Conservation (phyloP, 805 yeast genomes). For the Ogataea pilisensis region DNA sequence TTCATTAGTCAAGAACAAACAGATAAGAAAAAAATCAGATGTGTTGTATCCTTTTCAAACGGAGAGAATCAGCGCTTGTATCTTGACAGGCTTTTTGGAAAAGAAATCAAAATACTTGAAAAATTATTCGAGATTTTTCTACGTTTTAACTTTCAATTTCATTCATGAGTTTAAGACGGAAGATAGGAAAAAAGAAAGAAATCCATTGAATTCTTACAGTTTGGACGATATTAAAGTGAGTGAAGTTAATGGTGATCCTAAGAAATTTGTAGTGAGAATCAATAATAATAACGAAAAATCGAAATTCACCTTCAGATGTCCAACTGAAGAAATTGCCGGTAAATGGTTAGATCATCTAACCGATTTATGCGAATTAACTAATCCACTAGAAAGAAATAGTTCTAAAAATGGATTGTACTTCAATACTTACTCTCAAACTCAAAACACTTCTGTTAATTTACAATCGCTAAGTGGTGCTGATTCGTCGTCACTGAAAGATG, state of each 20-base stretch:
- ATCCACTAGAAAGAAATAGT: constrained; percentile 47
- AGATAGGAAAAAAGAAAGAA: constrained; percentile 51
- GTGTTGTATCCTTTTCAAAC: constrained; percentile 51
- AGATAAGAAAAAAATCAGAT: constrained; percentile 46
- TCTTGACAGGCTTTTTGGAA: constrained; percentile 55
- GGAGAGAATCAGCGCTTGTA: constrained; percentile 46
- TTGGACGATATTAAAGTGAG: constrained; percentile 32
- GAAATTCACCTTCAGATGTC: constrained; percentile 39
- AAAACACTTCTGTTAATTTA: constrained; percentile 8
- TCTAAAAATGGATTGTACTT: constrained; percentile 30
- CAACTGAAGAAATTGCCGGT: constrained; percentile 38
- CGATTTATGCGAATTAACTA: constrained; percentile 45
- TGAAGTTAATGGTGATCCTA: constrained; percentile 32
- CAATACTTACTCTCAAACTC: constrained; percentile 6
- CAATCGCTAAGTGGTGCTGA: constrained; percentile 3
- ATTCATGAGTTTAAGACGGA: constrained; percentile 61
- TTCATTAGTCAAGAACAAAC: constrained; percentile 29
- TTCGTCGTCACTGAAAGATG: constrained; percentile 8
- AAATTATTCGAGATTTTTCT: constrained; percentile 58
- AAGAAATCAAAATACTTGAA: constrained; percentile 60
- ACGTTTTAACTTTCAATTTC: constrained; percentile 62
- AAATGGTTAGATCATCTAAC: constrained; percentile 55
- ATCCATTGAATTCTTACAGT: constrained; percentile 39
- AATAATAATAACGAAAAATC: constrained; percentile 19
- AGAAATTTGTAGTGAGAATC: constrained; percentile 38